phyloP scores from a whole-genome alignment of 805 yeast species.

The Starmerella vaccinii region DNA sequence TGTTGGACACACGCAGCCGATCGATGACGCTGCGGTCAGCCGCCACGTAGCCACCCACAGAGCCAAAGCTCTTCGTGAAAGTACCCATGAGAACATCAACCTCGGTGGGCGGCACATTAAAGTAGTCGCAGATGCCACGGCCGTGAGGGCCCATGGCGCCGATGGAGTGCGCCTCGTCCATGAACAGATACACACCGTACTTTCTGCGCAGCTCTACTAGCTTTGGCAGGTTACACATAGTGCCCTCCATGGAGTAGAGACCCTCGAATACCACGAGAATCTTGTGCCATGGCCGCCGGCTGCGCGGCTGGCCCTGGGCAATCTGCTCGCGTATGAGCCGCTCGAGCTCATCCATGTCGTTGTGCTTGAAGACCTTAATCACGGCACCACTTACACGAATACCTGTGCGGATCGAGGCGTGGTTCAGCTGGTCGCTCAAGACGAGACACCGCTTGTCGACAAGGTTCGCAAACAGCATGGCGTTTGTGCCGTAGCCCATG shows the following conservation, averaged over 20 bases:
- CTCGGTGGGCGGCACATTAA: constrained; percentile 61
- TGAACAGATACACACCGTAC: constrained; percentile 79
- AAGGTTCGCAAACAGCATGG: constrained; percentile 69
- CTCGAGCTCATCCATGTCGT: constrained; percentile 75
- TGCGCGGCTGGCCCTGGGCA: constrained; percentile 87
- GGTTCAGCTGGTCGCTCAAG: constrained; percentile 88
- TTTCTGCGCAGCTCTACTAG: constrained; percentile 64
- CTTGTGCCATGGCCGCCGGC: constrained; percentile 89
- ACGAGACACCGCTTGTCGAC: constrained; percentile 83
- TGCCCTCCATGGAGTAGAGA: constrained; percentile 66
- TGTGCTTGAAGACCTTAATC: constrained; percentile 84
- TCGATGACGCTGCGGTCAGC: constrained; percentile 60
- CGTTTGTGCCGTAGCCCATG: constrained; percentile 96
- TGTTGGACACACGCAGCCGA: constrained; percentile 58
- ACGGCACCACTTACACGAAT: constrained; percentile 86
- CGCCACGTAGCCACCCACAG: constrained; percentile 97
- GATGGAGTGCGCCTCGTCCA: constrained; percentile 97
- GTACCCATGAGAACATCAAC: constrained; percentile 96
- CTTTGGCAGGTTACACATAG: constrained; percentile 69
- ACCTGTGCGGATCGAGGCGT: constrained; percentile 92
- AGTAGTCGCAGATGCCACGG: constrained; percentile 91
- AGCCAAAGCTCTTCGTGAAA: constrained; percentile 93
- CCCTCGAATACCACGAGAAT: constrained; percentile 82
- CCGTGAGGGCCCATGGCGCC: constrained; percentile 98
- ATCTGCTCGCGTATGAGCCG: constrained; percentile 69